Conservation (phyloP, 257 asterid species). For the Fraxinus pennsylvanica region DNA sequence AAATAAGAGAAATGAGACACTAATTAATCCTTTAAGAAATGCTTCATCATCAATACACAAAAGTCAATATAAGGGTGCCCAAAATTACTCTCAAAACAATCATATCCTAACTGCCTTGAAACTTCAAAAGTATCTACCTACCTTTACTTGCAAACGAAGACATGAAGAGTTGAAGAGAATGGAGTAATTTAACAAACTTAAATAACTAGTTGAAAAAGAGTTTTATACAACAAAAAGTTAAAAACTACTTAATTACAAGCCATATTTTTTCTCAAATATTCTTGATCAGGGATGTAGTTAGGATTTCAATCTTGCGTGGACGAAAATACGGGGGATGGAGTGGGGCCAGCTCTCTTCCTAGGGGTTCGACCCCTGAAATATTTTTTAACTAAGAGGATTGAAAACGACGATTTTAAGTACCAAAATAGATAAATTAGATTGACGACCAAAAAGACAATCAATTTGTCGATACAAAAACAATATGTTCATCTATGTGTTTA, state of each 20-base stretch:
- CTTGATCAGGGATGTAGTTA: constrained; percentile 19
- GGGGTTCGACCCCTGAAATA: no score
- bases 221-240: neutral
- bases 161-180: neutral
- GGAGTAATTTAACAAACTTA: neutral
- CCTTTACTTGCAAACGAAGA: constrained; percentile 31
- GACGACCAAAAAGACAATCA: no score
- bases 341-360: no score
- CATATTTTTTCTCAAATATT: constrained; percentile 44
- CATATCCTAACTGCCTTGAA: neutral
- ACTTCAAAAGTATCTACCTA: constrained; percentile 17
- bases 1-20: no score
- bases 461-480: no score
- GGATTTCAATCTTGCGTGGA: no score
- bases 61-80: constrained; percentile 17
- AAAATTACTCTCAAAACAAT: neutral
- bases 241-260: neutral
- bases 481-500: no score
- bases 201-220: neutral
- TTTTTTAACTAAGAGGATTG: no score
- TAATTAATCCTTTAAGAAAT: neutral
- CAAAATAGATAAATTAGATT: no score
- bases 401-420: no score
- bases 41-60: constrained; percentile 16
- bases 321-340: no score